Base-by-base conservation (phyloP, 441 rosid species). In the Breynia disticha region DNA sequence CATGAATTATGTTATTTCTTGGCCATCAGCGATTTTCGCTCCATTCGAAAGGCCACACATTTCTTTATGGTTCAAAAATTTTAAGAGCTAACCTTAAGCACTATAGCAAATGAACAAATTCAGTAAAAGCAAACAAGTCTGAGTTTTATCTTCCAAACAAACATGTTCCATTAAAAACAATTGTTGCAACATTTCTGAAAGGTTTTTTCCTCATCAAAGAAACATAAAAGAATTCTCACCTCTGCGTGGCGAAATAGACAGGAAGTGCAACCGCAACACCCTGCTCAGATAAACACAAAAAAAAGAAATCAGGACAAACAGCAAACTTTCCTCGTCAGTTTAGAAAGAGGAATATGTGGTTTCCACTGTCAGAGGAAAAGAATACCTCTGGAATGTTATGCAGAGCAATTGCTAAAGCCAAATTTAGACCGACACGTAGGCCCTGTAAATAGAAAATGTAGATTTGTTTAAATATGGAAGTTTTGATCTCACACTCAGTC, bases 241-340 rank as follows among this genome's bases (percentile, higher is more conserved):
- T 93, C 63, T 89, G 87, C 20, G 99, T 93, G n/a, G 97, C 99
- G 76, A 89, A 93, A 70, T 93, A 93, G 53, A 89, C 69, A 19
- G 99, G 99, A 66, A 93, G 86, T 37, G 99, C 97, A 61, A 94
- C 99, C 57, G 96, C 97, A 54, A 94, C 95, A 69, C 96, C 97
- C 96, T 89, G 75, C 35, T 48, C 19, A 64, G 66, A 67, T 56
- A 17, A 58, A 63, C 46, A 52, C 19, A 35, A 22, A 2, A 51
- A 51, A n/a, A n/a, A n/a, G n/a, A n/a, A 66, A n/a, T n/a, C n/a
- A n/a, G 21, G 42, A 60, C 28, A 48, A 10, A 42, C 13, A 6
- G 44, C 15, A 41, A 41, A 41, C 3, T 11, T 41, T 41, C n/a
- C n/a, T n/a, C n/a, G 3, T 41, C 44, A 9, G 44, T 41, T 41